These are phyloP conservation scores for Exophiala oligosperma DNA, from an alignment of 2,329 filamentous ascomycete genomes.

Conservation along the genomic window DNA sequence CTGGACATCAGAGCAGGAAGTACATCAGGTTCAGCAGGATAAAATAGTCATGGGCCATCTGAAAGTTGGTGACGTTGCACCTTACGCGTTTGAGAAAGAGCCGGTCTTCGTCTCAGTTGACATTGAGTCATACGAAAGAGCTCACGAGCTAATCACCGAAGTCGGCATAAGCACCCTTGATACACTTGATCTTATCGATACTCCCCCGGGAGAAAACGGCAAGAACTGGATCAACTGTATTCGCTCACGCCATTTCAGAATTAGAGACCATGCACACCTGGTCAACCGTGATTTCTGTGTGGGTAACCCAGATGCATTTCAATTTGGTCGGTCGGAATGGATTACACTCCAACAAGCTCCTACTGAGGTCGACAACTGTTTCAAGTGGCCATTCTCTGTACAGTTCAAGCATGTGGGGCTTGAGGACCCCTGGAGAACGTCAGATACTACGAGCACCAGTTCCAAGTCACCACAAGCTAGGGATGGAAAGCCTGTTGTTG, in stretches of 20 bases:
- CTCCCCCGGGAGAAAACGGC: constrained; percentile 63
- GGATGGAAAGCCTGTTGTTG: constrained; percentile 8
- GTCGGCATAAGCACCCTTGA: constrained; percentile 82
- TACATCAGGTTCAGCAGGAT: constrained; percentile 30
- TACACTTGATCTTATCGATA: constrained; percentile 56
- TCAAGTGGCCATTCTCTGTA: constrained; percentile 56
- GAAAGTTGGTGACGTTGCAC: constrained; percentile 47
- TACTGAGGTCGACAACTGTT: constrained; percentile 53
- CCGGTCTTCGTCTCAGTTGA: constrained; percentile 78
- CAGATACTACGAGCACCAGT: no score
- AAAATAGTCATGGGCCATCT: constrained; percentile 37
- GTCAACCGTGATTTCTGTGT: constrained; percentile 67
- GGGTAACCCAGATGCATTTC: constrained; percentile 78
- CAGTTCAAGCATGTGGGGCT: constrained; percentile 26
- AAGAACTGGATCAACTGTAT: constrained; percentile 68
- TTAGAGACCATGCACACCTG: constrained; percentile 66
- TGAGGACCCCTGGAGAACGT: constrained; percentile 6
- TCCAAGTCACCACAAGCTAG: not conserved
- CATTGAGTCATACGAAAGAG: constrained; percentile 74
- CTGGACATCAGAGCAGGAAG: constrained; percentile 30
- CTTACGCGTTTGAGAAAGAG: constrained; percentile 52
- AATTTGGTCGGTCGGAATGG: constrained; percentile 62
- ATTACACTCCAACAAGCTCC: constrained; percentile 49
- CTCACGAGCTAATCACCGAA: constrained; percentile 71
- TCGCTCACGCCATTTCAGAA: constrained; percentile 71